A percentile compares a stretch with the other conserved stretches of the same genome.
phyloP scores from a whole-genome alignment of 306 rosid genomes.

The Quercus alba region DNA sequence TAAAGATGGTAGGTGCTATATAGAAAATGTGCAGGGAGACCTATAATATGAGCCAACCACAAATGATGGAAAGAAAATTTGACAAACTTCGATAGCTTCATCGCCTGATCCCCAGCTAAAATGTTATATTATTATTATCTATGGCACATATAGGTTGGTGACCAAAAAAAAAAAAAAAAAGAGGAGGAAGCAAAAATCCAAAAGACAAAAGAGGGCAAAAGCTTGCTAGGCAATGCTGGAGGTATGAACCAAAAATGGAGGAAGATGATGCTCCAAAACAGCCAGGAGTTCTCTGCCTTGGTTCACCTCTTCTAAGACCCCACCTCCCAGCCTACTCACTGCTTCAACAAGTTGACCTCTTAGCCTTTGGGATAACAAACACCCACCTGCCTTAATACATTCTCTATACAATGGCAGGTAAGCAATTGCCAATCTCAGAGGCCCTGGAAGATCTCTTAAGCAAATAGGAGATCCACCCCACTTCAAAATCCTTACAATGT shows the following conservation, averaged over 20 bases:
- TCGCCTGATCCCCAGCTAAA: slow-evolving; percentile 11
- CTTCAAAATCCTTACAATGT: slow-evolving; percentile 61
- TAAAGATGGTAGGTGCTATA: not conserved
- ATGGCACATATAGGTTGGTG: slow-evolving; percentile 5
- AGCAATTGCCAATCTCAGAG: slow-evolving; percentile 67
- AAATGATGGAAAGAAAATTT: slow-evolving; percentile 9
- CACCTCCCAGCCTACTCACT: slow-evolving; percentile 60
- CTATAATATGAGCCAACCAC: slow-evolving; percentile 7
- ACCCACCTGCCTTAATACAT: slow-evolving; percentile 65
- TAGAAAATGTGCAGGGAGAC: not conserved
- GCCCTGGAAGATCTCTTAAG: slow-evolving; percentile 76
- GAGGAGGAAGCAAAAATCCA: not conserved
- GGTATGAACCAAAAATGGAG: slow-evolving; percentile 55
- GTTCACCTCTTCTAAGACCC: slow-evolving; percentile 48
- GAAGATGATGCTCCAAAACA: slow-evolving; percentile 79
- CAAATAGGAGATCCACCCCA: slow-evolving; percentile 75
- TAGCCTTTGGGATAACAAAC: slow-evolving; percentile 67
- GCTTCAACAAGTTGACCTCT: slow-evolving; percentile 89
- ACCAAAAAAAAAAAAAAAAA: not conserved
- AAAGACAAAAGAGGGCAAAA: not conserved
- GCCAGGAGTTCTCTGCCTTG: slow-evolving; percentile 63
- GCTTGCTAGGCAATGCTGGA: slow-evolving; percentile 30
- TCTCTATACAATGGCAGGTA: slow-evolving; percentile 82
- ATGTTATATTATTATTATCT: not conserved
- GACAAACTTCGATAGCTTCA: slow-evolving; percentile 20